Conservation (phyloP, 2,329 filamentous ascomycete genomes). For the Alternaria gaisen region DNA sequence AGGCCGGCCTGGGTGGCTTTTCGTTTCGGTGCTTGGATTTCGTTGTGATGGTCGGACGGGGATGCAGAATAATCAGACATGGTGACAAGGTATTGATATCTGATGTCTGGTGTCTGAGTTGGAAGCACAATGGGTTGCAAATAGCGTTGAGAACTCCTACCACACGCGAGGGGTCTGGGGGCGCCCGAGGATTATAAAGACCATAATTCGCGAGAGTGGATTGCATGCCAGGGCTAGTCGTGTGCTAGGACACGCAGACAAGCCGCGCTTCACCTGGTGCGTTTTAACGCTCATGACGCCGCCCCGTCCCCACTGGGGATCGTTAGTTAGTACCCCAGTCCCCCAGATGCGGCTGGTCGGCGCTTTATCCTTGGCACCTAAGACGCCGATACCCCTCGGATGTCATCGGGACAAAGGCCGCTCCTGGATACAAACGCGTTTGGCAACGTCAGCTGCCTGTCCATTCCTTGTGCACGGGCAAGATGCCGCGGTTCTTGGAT, state of each 20-base stretch:
- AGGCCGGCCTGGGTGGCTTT: constrained; percentile 66
- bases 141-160: constrained; percentile 24
- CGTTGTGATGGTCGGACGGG: constrained; percentile 44
- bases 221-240: constrained; percentile 36
- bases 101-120: constrained; percentile 21
- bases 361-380: constrained; percentile 38
- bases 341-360: constrained; percentile 48
- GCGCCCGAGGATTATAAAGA: constrained; percentile 45
- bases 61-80: constrained; percentile 52
- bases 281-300: constrained; percentile 49
- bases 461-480: constrained; percentile 17
- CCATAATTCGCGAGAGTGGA: constrained; percentile 44
- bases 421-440: constrained; percentile 24
- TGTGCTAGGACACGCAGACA: constrained; percentile 39
- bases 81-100: constrained; percentile 29
- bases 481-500: constrained; percentile 31
- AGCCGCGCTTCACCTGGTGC: constrained; percentile 43
- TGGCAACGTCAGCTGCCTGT: constrained; percentile 38
- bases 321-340: constrained; percentile 49
- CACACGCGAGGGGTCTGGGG: constrained; percentile 39
- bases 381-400: constrained; percentile 45
- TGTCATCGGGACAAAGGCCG: constrained; percentile 41
- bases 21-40: constrained; percentile 60
- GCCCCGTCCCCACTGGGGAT: constrained; percentile 46
- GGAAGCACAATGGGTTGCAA: constrained; percentile 23